A percentile compares a stretch with the other conserved stretches of the same genome.
These are phyloP conservation scores for Camellia granthamiana DNA, from an alignment of 148 eudicot species.

Conservation along the genomic window DNA sequence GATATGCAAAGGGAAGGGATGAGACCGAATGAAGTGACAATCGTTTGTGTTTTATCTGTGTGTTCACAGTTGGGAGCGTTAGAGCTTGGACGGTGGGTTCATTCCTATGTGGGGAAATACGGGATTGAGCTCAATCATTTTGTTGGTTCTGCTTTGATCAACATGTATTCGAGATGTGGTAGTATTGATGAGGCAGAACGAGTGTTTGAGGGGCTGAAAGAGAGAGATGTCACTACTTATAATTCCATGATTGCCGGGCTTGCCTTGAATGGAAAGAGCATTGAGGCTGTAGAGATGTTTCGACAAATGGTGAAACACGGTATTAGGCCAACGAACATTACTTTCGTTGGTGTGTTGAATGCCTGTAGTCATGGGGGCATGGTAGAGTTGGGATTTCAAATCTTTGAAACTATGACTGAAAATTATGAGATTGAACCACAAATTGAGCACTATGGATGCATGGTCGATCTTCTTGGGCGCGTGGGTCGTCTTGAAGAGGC, in stretches of 20 bases:
- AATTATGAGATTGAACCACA: neutral
- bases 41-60: slow-evolving; percentile 24
- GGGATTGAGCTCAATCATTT: slow-evolving; percentile 16
- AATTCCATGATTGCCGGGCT: slow-evolving; percentile 20
- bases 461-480: slow-evolving; percentile 1
- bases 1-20: slow-evolving; percentile 24
- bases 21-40: slow-evolving; percentile 22
- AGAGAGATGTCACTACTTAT: slow-evolving; percentile 22
- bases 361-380: neutral
- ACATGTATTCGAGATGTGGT: slow-evolving; percentile 31
- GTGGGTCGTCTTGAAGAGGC: slow-evolving; percentile 9
- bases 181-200: slow-evolving; percentile 19
- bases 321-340: neutral
- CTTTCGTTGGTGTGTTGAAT: neutral
- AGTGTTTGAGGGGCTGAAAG: slow-evolving; percentile 16
- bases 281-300: slow-evolving; percentile 18
- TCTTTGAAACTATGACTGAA: neutral
- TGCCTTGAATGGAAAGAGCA: slow-evolving; percentile 21
- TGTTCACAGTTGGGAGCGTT: slow-evolving; percentile 23
- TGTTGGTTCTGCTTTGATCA: slow-evolving; percentile 25
- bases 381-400: neutral
- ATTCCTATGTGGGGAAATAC: slow-evolving; percentile 17
- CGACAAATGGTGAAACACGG: slow-evolving; percentile 13
- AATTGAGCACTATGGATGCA: slow-evolving; percentile 11
- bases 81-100: slow-evolving; percentile 23